Base-by-base conservation (phyloP, 208 protist genomes). In the Trypanosoma scelopori region DNA sequence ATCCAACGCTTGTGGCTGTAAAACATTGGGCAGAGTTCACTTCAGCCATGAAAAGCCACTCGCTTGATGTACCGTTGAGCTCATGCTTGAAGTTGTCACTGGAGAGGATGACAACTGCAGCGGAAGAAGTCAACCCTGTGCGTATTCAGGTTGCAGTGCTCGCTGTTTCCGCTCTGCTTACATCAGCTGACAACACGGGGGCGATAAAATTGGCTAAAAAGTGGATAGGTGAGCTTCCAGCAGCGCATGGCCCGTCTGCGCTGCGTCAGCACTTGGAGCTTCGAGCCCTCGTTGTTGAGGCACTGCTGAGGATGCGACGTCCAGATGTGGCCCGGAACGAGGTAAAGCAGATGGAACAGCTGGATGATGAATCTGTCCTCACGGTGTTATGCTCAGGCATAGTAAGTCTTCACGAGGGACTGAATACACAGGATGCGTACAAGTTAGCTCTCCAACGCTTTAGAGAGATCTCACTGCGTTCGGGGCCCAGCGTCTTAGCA, bases 361-460 rank as follows among this genome's bases (percentile, higher is more conserved):
- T 84, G 22, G 85, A 97, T 69, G 84, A 95, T 27, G 92, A 97
- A 62, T 79, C 89, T 3, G 65, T 88, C 11, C 28, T 92, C 12
- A 89, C 90, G 13, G 63, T 93, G n/a, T 62, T 98, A 18, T 77
- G 72, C 47, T 62, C 60, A 3, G 91, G 90, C 42, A 69, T 84
- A 28, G 82, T 93, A 6, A 49, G 61, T 23, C 59, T 98, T 12
- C 70, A 85, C 46, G 71, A 84, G 41, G 93, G 76, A 1, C 64
- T 76, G 18, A 58, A 64, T 12, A 47, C 55, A 18, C 22, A 46
- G 20, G 69, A 84, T 59, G 78, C 61, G 0, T 68, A 76, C 43
- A 48, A 71, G 5, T 53, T 62, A 2, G 94, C 92, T 9, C 41
- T 94, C n/a, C 53, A 77, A 5, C 63, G 75, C 1, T 94, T 96